Percentiles rank a stretch among this genome's conserved stretches.
These are phyloP conservation scores for Petunia secreta DNA, from an alignment of 257 asterid species.

Conservation along the genomic window DNA sequence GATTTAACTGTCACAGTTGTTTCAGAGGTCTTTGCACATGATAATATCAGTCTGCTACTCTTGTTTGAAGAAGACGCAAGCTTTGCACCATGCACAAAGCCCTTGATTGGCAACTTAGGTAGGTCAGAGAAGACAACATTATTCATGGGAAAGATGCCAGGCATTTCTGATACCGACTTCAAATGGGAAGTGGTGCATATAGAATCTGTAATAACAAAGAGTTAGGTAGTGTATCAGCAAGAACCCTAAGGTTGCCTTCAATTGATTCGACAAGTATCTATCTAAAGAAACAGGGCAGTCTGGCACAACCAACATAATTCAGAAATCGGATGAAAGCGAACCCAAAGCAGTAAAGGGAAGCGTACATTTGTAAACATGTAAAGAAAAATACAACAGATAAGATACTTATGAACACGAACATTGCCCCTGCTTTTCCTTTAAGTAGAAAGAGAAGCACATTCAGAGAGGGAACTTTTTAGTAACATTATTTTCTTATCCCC, in stretches of 20 bases:
- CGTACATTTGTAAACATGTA: background rate
- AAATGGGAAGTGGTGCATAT: slow-evolving; percentile 46
- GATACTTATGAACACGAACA: background rate
- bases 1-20: slow-evolving; percentile 46
- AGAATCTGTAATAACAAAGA: slow-evolving; percentile 34
- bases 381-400: background rate
- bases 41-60: slow-evolving; percentile 42
- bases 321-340: background rate
- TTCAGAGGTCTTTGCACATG: slow-evolving; percentile 66
- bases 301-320: background rate
- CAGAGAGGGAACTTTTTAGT: no score
- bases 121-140: slow-evolving; percentile 40
- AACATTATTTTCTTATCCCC: no score
- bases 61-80: slow-evolving; percentile 43
- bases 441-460: background rate
- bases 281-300: background rate
- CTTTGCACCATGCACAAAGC: slow-evolving; percentile 44
- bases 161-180: slow-evolving; percentile 49
- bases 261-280: background rate
- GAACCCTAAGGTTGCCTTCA: slow-evolving; percentile 15
- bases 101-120: slow-evolving; percentile 36
- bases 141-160: slow-evolving; percentile 45
- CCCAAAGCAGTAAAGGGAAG: background rate
- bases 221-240: slow-evolving; percentile 25
- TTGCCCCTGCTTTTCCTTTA: background rate